Evolutionary conservation across 202 grass and related monocot genomes (phyloP), one percentile per base, ranked within the genome.

Genomic region (Carex sylvatica): DNA sequence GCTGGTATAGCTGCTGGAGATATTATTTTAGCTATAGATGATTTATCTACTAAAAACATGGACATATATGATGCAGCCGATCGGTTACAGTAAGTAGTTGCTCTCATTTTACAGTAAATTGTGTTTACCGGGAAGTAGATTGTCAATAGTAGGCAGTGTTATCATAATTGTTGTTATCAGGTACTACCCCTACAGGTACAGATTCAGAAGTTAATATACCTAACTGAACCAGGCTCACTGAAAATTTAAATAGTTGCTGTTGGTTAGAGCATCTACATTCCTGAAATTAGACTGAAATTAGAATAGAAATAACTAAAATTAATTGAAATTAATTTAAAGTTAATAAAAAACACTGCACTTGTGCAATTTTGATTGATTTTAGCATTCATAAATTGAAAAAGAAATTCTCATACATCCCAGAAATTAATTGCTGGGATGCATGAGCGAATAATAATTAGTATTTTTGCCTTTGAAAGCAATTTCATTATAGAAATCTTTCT

Each of bases 21-120:
- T 15, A 49, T 95, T 58, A 98, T 98, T 84, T 88, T 98, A 86
- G 86, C 92, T 71, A 98, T 98, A 84, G 80, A 95, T 79, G 80
- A 85, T 69, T 79, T 22, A 82, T 93, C 83, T 53, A 93, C 95
- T 12, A 84, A 91, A 84, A 90, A 90, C 26, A 95, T 98, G 95
- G 92, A 98, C 89, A 95, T 98, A 90, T 98, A 98, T 90, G 95
- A 98, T 14, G 95, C 95, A 14, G 92, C 95, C 38, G 80, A 93
- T 7, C 84, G 72, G 20, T 89, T 98, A 85, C 92, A 98, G 95
- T 98, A 88, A 90, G 87, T 49, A 66, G 10, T 72, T 65, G 46
- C 51, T 19, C 28, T 59, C 59, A 10, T 62, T 22, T 62, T 62
- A 62, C 9, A 2, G 59, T 2, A 24, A 62, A 62, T 62, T 54